Conservation (phyloP, 2,329 filamentous ascomycete genomes). For the Aureobasidium sp. region DNA sequence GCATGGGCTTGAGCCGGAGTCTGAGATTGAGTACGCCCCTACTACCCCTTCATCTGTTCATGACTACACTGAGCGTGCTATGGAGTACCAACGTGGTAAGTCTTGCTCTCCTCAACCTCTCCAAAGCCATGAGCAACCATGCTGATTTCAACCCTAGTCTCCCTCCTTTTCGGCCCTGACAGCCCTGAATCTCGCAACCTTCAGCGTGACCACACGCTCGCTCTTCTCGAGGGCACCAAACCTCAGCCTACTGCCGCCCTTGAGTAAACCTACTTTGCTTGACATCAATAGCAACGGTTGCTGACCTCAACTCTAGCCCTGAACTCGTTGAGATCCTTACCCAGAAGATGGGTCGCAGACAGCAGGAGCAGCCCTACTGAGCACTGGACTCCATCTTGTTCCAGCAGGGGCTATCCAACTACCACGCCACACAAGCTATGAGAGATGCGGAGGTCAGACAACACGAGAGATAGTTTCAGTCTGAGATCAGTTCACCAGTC, state of each 20-base stretch:
- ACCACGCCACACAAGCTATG: no score
- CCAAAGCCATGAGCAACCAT: not conserved
- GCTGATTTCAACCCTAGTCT: not conserved
- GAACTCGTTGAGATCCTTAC: not conserved
- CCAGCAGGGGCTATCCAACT: no score
- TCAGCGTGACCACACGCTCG: not conserved
- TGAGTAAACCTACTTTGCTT: not conserved
- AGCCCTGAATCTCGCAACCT: not conserved
- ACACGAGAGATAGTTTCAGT: no score
- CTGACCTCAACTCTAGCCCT: not conserved
- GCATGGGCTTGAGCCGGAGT: not conserved
- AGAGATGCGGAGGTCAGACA: no score
- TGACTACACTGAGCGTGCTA: not conserved
- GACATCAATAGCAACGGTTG: not conserved
- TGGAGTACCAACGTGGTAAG: slow-evolving; percentile 8
- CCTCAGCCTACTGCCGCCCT: not conserved
- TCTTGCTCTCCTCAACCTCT: not conserved
- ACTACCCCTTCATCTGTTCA: not conserved
- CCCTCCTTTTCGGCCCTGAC: not conserved
- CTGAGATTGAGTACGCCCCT: not conserved
- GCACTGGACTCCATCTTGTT: not conserved
- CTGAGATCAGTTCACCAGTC: no score
- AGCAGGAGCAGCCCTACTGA: not conserved
- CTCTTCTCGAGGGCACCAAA: not conserved
- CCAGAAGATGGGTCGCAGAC: not conserved